These are phyloP conservation scores for Bipolaris oryzae DNA, from an alignment of 2,329 filamentous ascomycete species.

Conservation along the genomic window DNA sequence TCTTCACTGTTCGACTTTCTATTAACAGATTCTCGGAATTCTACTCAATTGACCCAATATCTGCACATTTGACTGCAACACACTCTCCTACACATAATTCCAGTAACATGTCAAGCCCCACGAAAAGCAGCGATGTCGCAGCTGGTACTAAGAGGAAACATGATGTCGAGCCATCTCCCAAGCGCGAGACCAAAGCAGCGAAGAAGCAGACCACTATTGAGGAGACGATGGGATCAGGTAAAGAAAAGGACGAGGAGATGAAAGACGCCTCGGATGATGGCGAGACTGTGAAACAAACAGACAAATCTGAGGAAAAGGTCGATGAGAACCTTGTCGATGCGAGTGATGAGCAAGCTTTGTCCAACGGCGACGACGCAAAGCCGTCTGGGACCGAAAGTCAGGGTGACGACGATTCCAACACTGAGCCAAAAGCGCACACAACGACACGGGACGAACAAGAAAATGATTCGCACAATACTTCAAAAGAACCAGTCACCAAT, in stretches of 20 bases:
- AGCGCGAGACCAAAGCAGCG: conserved; percentile 51
- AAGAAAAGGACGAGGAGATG: conserved; percentile 36
- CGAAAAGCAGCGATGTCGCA: conserved; percentile 37
- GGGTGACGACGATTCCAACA: not conserved
- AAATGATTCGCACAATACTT: conserved; percentile 15
- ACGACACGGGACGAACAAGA: conserved; percentile 6
- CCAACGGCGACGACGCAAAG: conserved; percentile 30
- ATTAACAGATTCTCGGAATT: not conserved
- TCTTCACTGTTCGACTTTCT: not conserved
- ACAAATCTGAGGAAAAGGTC: conserved; percentile 19
- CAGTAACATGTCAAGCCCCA: conserved; percentile 26
- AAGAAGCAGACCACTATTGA: conserved; percentile 61
- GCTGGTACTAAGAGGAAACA: conserved; percentile 51
- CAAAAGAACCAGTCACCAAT: conserved; percentile 32
- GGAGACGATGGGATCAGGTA: conserved; percentile 54
- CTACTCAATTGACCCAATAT: not conserved
- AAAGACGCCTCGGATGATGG: conserved; percentile 27
- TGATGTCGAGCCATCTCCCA: conserved; percentile 46
- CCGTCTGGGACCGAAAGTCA: not conserved
- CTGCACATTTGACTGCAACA: conserved; percentile 36
- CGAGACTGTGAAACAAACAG: conserved; percentile 8
- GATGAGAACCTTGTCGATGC: conserved; percentile 1
- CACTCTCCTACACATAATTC: conserved; percentile 33
- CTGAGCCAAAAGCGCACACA: conserved; percentile 9
- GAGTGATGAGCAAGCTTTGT: conserved; percentile 22